A percentile compares a stretch with the other conserved stretches of the same genome.
Evolutionary conservation across 306 rosid species (phyloP).

Genomic region (Carpinus viminea): DNA sequence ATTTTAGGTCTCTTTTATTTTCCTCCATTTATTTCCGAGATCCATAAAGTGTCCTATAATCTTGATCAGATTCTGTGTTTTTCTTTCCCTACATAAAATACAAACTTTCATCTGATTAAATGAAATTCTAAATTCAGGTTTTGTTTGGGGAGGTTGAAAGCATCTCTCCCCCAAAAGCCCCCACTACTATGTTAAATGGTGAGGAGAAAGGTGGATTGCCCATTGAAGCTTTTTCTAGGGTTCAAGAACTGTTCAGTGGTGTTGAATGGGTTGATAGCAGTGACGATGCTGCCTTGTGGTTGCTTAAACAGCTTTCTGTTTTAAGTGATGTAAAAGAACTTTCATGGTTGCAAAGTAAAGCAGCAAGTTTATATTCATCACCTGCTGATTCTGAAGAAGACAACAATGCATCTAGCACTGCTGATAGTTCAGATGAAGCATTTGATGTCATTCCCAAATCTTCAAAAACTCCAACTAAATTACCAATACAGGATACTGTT

Average conservation of each 20-base stretch:
- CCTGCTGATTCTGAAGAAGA: conserved; percentile 95
- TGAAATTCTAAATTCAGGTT: conserved; percentile 54
- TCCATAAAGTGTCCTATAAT: neutral
- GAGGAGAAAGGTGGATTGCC: conserved; percentile 98
- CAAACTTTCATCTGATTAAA: conserved; percentile 29
- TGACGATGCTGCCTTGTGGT: conserved; percentile 95
- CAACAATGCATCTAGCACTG: conserved; percentile 82
- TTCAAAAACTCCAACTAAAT: conserved; percentile 50
- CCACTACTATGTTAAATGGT: conserved; percentile 73
- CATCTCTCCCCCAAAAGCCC: conserved; percentile 76
- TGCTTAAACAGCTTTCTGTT: conserved; percentile 79
- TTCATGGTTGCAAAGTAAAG: conserved; percentile 72
- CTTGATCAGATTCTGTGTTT: conserved; percentile 14
- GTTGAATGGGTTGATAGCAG: conserved; percentile 84
- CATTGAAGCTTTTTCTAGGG: conserved; percentile 94
- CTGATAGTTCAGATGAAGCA: conserved; percentile 93
- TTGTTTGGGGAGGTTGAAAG: conserved; percentile 93
- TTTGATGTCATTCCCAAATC: conserved; percentile 65
- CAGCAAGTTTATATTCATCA: conserved; percentile 68
- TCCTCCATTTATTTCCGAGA: neutral
- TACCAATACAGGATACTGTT: conserved; percentile 36
- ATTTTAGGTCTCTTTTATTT: neutral
- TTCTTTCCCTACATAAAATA: conserved; percentile 12
- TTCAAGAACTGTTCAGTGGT: conserved; percentile 91
- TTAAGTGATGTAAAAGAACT: conserved; percentile 76